A percentile compares a stretch with the other conserved stretches of the same genome.
Conservation (phyloP, 345 rosid genomes). For the Eucalyptus microcorys region DNA sequence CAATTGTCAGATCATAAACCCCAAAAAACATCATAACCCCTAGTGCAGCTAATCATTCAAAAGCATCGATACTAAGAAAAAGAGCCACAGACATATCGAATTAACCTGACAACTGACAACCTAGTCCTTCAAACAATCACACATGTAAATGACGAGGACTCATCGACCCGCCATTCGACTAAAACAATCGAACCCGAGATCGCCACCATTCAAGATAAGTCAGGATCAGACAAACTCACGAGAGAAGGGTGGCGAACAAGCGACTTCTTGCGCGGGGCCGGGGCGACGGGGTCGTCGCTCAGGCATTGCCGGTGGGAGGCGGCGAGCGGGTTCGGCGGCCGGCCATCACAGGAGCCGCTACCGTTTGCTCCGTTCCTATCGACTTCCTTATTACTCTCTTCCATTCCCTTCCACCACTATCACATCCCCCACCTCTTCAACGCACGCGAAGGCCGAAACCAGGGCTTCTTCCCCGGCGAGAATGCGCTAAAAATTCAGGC, state of each 20-base stretch:
- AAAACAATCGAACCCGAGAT: neutral
- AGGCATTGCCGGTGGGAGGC: slow-evolving; percentile 9
- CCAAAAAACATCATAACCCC: neutral
- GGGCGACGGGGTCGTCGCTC: slow-evolving; percentile 5
- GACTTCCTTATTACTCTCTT: slow-evolving; percentile 23
- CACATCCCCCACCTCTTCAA: neutral
- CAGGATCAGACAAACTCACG: slow-evolving; percentile 18
- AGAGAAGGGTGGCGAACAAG: slow-evolving; percentile 68
- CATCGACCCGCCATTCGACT: neutral
- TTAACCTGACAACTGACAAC: neutral
- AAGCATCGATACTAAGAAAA: neutral
- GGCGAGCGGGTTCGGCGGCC: slow-evolving; percentile 57
- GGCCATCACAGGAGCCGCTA: slow-evolving; percentile 39
- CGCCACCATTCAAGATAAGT: neutral
- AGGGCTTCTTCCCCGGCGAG: neutral
- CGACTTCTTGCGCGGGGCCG: slow-evolving; percentile 36
- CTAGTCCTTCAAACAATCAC: neutral
- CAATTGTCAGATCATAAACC: neutral
- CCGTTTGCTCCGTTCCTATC: slow-evolving; percentile 25
- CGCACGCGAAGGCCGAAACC: neutral
- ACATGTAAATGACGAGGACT: neutral
- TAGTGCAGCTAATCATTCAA: neutral
- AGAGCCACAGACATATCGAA: neutral
- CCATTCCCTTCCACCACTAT: slow-evolving; percentile 50
- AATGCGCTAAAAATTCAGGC: neutral